Percentiles rank a stretch among this genome's conserved stretches.
phyloP scores from a whole-genome alignment of 2,329 filamentous ascomycete species.

The Phyllosticta citribraziliensis region DNA sequence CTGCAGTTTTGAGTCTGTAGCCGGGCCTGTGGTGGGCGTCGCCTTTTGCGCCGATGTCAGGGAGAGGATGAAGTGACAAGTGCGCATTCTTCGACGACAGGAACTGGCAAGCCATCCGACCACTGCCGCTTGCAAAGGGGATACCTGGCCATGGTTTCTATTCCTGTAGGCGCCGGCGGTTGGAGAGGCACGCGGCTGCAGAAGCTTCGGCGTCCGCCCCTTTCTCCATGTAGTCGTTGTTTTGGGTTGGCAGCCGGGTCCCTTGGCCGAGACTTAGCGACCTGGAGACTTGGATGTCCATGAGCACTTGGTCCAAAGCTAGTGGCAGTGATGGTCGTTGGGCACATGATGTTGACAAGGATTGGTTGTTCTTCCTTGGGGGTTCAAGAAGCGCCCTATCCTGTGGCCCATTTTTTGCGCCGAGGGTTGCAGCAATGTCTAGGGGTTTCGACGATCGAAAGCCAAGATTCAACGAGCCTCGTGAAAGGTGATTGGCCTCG shows the following conservation, averaged over 20 bases:
- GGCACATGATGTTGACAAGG: not conserved
- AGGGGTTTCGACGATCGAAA: not conserved
- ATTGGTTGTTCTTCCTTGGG: not conserved
- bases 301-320: not conserved
- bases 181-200: not conserved
- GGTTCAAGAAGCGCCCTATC: not conserved
- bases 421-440: not conserved
- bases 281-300: not conserved
- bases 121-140: not conserved
- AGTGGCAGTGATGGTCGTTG: not conserved
- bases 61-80: too few species aligned
- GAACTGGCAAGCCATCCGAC: too few species aligned
- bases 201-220: not conserved
- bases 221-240: not conserved
- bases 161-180: not conserved
- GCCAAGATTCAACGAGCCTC: too few species aligned
- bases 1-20: too few species aligned
- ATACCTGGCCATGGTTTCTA: not conserved
- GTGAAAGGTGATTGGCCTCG: not conserved
- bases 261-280: not conserved
- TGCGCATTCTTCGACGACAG: too few species aligned
- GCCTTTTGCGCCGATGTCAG: too few species aligned
- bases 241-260: not conserved
- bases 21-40: too few species aligned
- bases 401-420: not conserved